phyloP scores from a whole-genome alignment of 2,329 filamentous ascomycete species.

The Pochonia chlamydosporia region DNA sequence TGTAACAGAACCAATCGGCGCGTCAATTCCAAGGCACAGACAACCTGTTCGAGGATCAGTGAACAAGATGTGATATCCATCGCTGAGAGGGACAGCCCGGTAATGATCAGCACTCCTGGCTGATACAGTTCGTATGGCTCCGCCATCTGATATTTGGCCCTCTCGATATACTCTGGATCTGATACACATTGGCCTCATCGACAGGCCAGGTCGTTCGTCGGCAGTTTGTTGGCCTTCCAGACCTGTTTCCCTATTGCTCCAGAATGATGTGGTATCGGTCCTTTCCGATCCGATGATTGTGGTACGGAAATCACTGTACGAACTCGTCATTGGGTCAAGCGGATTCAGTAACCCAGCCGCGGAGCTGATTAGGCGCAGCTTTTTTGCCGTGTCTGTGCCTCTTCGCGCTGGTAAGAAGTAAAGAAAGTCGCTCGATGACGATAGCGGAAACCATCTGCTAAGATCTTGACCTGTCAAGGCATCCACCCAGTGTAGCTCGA shows the following conservation, averaged over 20 bases:
- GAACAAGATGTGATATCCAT: constrained; percentile 60
- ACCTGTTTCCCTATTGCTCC: neutral
- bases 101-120: constrained; percentile 52
- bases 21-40: constrained; percentile 57
- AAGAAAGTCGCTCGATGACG: constrained; percentile 46
- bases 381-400: constrained; percentile 43
- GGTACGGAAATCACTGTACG: constrained; percentile 17
- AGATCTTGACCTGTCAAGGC: constrained; percentile 40
- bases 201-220: neutral
- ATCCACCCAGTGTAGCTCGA: constrained; percentile 57
- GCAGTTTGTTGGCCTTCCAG: constrained; percentile 7
- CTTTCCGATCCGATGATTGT: constrained; percentile 14
- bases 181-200: neutral
- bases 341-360: constrained; percentile 32
- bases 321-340: constrained; percentile 14
- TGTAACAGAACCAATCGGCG: constrained; percentile 43
- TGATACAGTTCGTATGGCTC: constrained; percentile 22
- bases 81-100: constrained; percentile 57
- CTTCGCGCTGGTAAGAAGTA: constrained; percentile 55
- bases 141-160: neutral
- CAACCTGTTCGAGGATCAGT: constrained; percentile 51
- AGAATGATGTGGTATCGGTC: constrained; percentile 13
- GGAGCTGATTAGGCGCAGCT: constrained; percentile 58
- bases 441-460: constrained; percentile 50
- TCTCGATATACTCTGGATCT: neutral